Conservation (phyloP, 2,329 filamentous ascomycete genomes). For the Fusarium pseudoanthophilum region DNA sequence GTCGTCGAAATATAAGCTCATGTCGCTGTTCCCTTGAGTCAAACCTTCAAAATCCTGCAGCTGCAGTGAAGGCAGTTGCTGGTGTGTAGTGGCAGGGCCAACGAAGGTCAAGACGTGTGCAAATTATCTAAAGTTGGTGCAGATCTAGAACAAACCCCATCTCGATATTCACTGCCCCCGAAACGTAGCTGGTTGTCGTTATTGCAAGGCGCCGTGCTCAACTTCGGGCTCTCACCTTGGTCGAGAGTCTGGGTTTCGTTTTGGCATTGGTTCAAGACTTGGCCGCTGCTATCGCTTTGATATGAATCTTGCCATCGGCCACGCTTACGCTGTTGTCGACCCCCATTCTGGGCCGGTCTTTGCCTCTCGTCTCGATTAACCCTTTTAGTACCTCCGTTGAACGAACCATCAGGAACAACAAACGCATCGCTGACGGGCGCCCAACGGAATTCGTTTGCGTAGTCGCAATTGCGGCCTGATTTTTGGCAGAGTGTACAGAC, state of each 20-base stretch:
- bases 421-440: not conserved
- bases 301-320: not conserved
- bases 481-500: not conserved
- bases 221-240: no score
- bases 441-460: not conserved
- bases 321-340: not conserved
- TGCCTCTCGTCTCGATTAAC: not conserved
- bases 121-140: not conserved
- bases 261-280: not conserved
- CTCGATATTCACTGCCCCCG: no score
- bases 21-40: not conserved
- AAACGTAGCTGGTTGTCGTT: not conserved
- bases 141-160: no score
- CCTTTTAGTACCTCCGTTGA: not conserved
- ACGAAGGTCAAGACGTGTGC: not conserved
- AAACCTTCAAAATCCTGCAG: not conserved
- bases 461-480: not conserved
- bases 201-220: no score
- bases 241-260: not conserved
- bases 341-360: accelerated
- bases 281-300: not conserved
- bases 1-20: not conserved
- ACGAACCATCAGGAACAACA: not conserved
- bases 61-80: not conserved
- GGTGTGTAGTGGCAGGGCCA: not conserved